These are phyloP conservation scores for Boletellus ananas DNA, from an alignment of 768 basidiomycete genomes.

Conservation along the genomic window DNA sequence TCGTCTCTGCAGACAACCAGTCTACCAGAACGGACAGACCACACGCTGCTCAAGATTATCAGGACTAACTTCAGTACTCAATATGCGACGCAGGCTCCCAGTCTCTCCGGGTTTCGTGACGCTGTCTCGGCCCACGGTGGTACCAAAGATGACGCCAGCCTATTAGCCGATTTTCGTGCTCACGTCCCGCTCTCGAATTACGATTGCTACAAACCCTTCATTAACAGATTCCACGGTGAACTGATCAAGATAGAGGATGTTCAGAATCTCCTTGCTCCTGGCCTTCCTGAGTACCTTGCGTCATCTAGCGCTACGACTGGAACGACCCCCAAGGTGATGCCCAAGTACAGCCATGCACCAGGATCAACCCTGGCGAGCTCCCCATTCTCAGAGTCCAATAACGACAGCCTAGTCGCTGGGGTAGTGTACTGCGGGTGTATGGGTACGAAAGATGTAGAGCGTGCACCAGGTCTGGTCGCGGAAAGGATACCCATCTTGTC, in stretches of 20 bases:
- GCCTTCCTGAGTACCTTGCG: not conserved
- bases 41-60: not conserved
- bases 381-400: not conserved
- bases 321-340: not conserved
- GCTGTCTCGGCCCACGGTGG: not conserved
- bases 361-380: not conserved
- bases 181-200: not conserved
- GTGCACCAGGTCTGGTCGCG: constrained; percentile 1
- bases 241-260: not conserved
- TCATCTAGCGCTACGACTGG: not conserved
- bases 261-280: not conserved
- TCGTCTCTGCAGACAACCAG: not conserved
- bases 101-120: not conserved
- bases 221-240: not conserved
- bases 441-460: not conserved
- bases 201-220: not conserved
- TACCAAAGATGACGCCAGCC: not conserved
- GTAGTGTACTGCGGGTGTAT: not conserved
- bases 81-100: not conserved
- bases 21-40: not conserved
- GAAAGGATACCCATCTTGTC: constrained; percentile 9
- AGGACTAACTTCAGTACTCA: not conserved
- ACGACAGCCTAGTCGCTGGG: not conserved
- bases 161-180: not conserved
- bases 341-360: not conserved